phyloP scores from a whole-genome alignment of 1,284 basidiomycete species.

The Macrocybe sp. region DNA sequence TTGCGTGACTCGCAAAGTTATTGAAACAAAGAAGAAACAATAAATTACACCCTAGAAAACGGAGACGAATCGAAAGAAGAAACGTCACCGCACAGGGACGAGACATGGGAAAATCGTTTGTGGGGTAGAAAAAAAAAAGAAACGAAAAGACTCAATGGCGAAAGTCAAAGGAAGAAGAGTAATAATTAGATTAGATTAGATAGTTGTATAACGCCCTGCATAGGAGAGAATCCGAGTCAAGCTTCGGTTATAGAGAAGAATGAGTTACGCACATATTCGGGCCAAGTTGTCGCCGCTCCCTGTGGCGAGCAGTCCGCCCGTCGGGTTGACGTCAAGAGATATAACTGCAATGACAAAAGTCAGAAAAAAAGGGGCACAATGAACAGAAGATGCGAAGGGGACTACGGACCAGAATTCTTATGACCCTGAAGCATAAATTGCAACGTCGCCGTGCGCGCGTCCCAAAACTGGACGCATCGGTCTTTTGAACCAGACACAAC shows the following conservation, averaged over 20 bases:
- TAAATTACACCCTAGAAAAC: too few species aligned
- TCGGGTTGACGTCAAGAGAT: constrained; percentile 11
- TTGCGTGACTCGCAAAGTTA: too few species aligned
- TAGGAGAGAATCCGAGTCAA: background rate
- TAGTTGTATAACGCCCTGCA: constrained; percentile 1
- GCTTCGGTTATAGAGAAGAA: background rate
- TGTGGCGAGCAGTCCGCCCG: constrained; percentile 8
- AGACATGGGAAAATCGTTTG: background rate
- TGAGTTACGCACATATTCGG: constrained; percentile 7
- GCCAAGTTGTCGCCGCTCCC: constrained; percentile 11
- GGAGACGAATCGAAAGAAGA: too few species aligned
- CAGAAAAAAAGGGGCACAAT: background rate
- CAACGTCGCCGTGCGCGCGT: constrained; percentile 63
- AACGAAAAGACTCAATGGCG: background rate
- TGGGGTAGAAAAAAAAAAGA: background rate
- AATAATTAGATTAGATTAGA: constrained; percentile 1
- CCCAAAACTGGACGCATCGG: constrained; percentile 85
- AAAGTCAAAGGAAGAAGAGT: background rate
- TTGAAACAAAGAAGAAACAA: too few species aligned
- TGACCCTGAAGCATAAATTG: constrained; percentile 86
- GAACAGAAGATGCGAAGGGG: background rate
- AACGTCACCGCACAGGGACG: too few species aligned
- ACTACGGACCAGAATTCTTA: constrained; percentile 74
- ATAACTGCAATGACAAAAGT: constrained; percentile 5
- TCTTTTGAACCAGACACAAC: constrained; percentile 89